Evolutionary conservation across 164 flowering plant species (phyloP), one percentile per base, ranked within the genome.

Genomic region (Vitis amurensis): DNA sequence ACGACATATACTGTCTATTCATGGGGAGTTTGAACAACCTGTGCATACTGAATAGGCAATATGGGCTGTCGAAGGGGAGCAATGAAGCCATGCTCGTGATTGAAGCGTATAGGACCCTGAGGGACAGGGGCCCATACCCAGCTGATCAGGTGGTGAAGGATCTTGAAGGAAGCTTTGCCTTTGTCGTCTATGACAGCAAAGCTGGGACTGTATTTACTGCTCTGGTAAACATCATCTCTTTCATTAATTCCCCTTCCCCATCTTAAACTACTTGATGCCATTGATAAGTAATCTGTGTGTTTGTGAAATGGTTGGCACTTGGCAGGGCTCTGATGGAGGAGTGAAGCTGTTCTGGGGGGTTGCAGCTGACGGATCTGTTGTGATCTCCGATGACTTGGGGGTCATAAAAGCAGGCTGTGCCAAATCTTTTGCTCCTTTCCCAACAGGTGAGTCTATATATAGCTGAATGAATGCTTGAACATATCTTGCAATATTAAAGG

Each of bases 101-200:
- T 17, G 96, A 93, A 71, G 98, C 97, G 0, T 95, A 91, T 59
- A 67, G 91, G 62, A 94, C 99, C 1, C 87, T 94, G 1, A 73
- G 98, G 1, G 98, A 94, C 74, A 75, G 99, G 1, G 93, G 94
- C 11, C 97, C 97, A 0, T 94, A 92, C 64, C 99, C 99, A 0
- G 97, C 96, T 30, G 98, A 94, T 71, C 98, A 95, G 74, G 99
- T 95, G 19, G 71, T 95, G 1, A 93, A 91, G 84, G 97, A 87
- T 72, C 82, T 95, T 37, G 88, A 89, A 1, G 98, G 99, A 3
- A 87, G 90, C 74, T 95, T 93, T 68, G 91, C 90, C 19, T 95
- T 95, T 68, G 85, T 95, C 55, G 69, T 95, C 65, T 95, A 82
- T 66, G 99, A 95, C 67, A 75, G 84, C 84, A 87, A 80, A 71